Evolutionary conservation across 179 eudicot species (phyloP), one percentile per base, ranked within the genome.

Genomic region (Beta corolliflora): DNA sequence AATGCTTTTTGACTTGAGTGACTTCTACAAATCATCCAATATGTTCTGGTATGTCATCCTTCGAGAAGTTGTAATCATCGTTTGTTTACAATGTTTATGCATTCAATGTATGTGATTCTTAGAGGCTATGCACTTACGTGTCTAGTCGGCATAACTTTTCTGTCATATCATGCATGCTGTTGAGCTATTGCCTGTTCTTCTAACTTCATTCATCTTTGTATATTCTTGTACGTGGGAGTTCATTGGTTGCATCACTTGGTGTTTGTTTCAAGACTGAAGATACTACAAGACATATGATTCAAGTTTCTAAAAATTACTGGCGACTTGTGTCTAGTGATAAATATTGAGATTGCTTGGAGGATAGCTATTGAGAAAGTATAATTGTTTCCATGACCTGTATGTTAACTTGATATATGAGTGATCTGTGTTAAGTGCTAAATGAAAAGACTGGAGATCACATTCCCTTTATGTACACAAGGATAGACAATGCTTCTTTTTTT

Each of bases 31-130:
- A 21, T 52, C 75, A 52, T 72, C 59, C 75, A 72, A 72, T 11
- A 9, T 56, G 6, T 58, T 16, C 56, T 21, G 84, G 84, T 81
- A 81, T 69, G 83, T 75, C 75, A 45, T 75, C 46, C 61, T 68
- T 69, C 77, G 67, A 59, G 31, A 59, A 31, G 48, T 48, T 54
- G 54, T 36, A 21, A 53, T 75, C 52, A 21, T 11, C 61, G 19
- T n/a, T 9, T 44, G 36, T 44, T 46, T 16, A 45, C 55, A 15
- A 44, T 71, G 58, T 48, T 11, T 31, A 10, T 79, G 70, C 45
- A 71, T 50, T 59, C 29, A 71, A 23, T 80, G 52, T 46, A 5
- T 36, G 54, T 48, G 44, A 46, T 7, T 71, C 67, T 21, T 56
- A 56, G 41, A 19, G 72, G 54, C 67, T 36, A 56, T 56, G 54